Percentiles rank a stretch among this genome's conserved stretches.
Conservation (phyloP, 1,284 basidiomycete genomes). For the Leccinum fuscescens region DNA sequence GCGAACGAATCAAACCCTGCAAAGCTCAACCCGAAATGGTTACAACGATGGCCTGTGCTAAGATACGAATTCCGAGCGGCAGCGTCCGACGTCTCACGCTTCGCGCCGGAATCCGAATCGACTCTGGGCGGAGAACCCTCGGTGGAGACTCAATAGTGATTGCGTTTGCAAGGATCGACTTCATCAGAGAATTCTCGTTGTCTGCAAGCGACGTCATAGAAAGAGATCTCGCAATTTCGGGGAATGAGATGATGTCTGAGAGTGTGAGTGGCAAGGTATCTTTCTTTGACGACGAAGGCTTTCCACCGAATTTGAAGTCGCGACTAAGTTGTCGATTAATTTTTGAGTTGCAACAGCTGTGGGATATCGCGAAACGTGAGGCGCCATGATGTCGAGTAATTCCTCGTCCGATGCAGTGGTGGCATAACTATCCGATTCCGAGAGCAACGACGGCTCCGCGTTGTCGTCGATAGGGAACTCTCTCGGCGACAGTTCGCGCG, state of each 20-base stretch:
- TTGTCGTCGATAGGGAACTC: conserved; percentile 25
- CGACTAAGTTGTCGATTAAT: conserved; percentile 59
- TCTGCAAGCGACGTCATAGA: too few relatives aligned
- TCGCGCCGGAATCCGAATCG: too few relatives aligned
- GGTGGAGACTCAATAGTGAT: too few relatives aligned
- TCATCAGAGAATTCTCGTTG: too few relatives aligned
- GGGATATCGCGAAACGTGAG: conserved; percentile 29
- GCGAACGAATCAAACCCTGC: too few relatives aligned
- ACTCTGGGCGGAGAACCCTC: too few relatives aligned
- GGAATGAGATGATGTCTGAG: conserved; percentile 50
- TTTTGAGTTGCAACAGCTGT: conserved; percentile 44
- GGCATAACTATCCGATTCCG: conserved; percentile 21
- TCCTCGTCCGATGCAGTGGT: conserved; percentile 19
- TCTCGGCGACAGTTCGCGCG: conserved; percentile 13
- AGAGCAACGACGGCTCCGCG: conserved; percentile 20
- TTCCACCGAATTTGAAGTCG: conserved; percentile 72
- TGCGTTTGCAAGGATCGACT: too few relatives aligned
- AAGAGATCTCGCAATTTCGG: too few relatives aligned
- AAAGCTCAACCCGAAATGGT: too few relatives aligned
- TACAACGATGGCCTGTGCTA: too few relatives aligned
- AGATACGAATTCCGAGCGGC: too few relatives aligned
- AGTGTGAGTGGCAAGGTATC: conserved; percentile 44
- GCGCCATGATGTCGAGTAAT: conserved; percentile 24
- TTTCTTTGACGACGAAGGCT: conserved; percentile 32
- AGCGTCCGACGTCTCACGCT: too few relatives aligned